Conservation (phyloP, 2,329 filamentous ascomycete genomes). For the Fusarium miscanthi region DNA sequence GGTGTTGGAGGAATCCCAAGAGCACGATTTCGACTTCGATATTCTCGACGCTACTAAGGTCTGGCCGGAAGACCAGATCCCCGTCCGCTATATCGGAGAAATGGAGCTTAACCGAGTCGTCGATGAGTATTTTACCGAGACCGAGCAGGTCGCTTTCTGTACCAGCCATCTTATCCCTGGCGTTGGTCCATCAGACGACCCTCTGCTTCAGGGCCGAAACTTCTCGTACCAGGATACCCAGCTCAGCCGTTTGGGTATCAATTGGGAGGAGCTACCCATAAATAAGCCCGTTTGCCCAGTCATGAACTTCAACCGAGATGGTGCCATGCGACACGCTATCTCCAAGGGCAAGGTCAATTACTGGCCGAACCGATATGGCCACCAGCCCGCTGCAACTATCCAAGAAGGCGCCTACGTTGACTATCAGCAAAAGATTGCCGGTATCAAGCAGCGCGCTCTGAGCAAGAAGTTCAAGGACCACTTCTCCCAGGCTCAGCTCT, state of each 20-base stretch:
- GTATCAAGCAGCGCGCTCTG: constrained; percentile 76
- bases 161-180: constrained; percentile 83
- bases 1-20: constrained; percentile 74
- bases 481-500: constrained; percentile 81
- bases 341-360: constrained; percentile 75
- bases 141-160: constrained; percentile 85
- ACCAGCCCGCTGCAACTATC: constrained; percentile 71
- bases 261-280: constrained; percentile 82
- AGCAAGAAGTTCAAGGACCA: constrained; percentile 83
- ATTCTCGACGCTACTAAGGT: constrained; percentile 87
- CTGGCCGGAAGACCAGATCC: constrained; percentile 83
- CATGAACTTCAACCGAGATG: constrained; percentile 82
- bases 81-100: constrained; percentile 81
- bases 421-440: constrained; percentile 69
- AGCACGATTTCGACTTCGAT: constrained; percentile 86
- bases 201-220: constrained; percentile 79
- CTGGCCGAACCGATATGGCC: constrained; percentile 69
- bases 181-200: constrained; percentile 81
- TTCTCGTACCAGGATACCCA: constrained; percentile 76
- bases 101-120: constrained; percentile 82
- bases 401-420: constrained; percentile 77
- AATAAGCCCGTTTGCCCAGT: constrained; percentile 80
- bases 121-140: constrained; percentile 85
- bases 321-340: constrained; percentile 77
- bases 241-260: constrained; percentile 75